These are phyloP conservation scores for Tephrocybe sp. DNA, from an alignment of 768 basidiomycete species.

Conservation along the genomic window DNA sequence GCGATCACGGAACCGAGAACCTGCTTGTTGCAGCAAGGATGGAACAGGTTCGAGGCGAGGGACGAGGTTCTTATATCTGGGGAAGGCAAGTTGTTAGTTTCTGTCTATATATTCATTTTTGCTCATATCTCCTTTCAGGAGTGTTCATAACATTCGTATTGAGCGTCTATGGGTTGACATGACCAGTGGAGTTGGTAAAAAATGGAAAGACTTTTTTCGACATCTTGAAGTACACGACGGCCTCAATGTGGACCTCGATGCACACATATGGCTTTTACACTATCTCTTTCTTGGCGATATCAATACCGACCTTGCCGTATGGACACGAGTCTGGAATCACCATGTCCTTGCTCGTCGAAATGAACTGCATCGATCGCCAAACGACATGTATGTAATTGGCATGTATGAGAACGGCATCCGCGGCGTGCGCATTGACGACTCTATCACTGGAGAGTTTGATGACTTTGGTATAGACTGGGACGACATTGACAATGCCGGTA, in stretches of 20 bases:
- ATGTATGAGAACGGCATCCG: constrained; percentile 28
- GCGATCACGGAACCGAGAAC: constrained; percentile 35
- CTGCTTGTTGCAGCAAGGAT: constrained; percentile 28
- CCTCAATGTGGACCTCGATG: constrained; percentile 21
- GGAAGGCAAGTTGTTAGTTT: constrained; percentile 23
- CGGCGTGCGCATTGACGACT: constrained; percentile 17
- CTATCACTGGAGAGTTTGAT: constrained; percentile 14
- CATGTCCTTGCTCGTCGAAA: constrained; percentile 24
- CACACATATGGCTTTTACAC: constrained; percentile 41
- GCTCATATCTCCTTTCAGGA: constrained; percentile 20
- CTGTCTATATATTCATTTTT: not conserved
- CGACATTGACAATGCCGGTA: constrained; percentile 9
- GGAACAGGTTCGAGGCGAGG: constrained; percentile 21
- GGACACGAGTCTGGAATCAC: constrained; percentile 33
- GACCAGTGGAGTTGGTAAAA: constrained; percentile 29
- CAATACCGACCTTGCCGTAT: constrained; percentile 29
- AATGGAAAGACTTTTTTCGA: constrained; percentile 38
- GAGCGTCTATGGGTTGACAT: constrained; percentile 39
- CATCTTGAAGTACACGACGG: constrained; percentile 27
- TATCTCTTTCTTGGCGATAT: constrained; percentile 32
- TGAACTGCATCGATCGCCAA: constrained; percentile 18
- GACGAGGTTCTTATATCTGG: constrained; percentile 35
- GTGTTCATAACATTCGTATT: constrained; percentile 39
- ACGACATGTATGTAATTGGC: constrained; percentile 30
- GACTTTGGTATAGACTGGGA: constrained; percentile 28